Evolutionary conservation across 441 rosid genomes (phyloP), one percentile per base, ranked within the genome.

Genomic region (Codiaeum variegatum): DNA sequence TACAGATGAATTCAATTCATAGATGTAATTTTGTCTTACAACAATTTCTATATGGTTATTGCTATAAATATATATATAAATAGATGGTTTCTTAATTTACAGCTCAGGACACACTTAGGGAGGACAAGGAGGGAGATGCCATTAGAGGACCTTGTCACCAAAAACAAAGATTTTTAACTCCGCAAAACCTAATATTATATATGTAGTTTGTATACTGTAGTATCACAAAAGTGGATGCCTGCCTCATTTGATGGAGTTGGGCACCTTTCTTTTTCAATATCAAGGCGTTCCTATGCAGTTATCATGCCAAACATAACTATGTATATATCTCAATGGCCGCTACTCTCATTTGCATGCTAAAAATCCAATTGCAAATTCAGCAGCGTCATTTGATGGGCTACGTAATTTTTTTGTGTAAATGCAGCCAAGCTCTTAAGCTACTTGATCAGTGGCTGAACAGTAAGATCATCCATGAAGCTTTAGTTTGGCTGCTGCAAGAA

Each of bases 401-500:
- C 24, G 78, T 62, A 31, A 52, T 62, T 65, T 67, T 67, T 12
- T 52, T 61, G 15, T 40, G 42, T 52, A 54, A 46, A 59, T 12
- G 18, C 32, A 76, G 66, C 77, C 80, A 59, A 42, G 49, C 75
- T 75, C 67, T 77, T 60, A 70, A 70, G 63, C 73, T 67, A 63
- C 77, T 75, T 67, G 49, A 61, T 60, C 68, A 52, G 67, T 56
- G 23, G 72, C 66, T 52, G 67, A 75, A 69, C 64, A 21, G 73
- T 16, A 32, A 67, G 64, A 55, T 54, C 68, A 32, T 60, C 11
- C 38, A 3, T 67, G 51, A 51, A 77, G 60, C 79, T 82, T 82
- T 78, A 82, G 72, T 84, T 81, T 47, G 77, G 78, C 38, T 82
- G 89, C 86, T 76, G 81, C 71, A 76, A 54, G 55, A 76, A 58